Evolutionary conservation across 345 rosid genomes (phyloP).

Genomic region (Viola odorata): DNA sequence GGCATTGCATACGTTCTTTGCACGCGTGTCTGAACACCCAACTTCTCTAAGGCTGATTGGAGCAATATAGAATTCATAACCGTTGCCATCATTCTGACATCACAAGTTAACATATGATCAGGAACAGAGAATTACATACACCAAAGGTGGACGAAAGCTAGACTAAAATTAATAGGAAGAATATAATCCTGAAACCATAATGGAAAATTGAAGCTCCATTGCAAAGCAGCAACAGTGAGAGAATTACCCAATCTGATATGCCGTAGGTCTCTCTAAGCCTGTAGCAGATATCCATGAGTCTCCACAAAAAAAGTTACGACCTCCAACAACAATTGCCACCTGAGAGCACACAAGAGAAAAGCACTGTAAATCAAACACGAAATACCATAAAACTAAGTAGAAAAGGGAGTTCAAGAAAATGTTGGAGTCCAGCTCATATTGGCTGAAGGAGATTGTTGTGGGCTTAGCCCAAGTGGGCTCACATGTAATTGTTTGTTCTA

Average conservation of each 20-base stretch:
- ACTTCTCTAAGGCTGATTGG: conserved; percentile 80
- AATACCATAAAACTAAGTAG: not conserved
- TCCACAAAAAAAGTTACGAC: conserved; percentile 78
- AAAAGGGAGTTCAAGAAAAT: not conserved
- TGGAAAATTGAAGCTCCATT: not conserved
- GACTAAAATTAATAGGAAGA: not conserved
- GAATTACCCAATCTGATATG: conserved; percentile 75
- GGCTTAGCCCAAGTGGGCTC: too few species aligned
- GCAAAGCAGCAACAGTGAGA: not conserved
- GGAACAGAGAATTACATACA: conserved; percentile 2
- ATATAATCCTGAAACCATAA: too few species aligned
- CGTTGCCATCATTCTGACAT: conserved; percentile 83
- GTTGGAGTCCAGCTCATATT: too few species aligned
- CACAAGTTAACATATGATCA: conserved; percentile 6
- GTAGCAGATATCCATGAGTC: conserved; percentile 74
- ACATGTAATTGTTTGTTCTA: too few species aligned
- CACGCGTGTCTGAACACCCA: conserved; percentile 64
- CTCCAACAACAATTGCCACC: conserved; percentile 92
- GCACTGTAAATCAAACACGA: not conserved
- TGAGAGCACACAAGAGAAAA: conserved; percentile 10
- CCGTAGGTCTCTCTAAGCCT: conserved; percentile 72
- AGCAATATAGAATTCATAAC: conserved; percentile 84
- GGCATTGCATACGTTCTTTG: conserved; percentile 68
- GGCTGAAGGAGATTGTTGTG: too few species aligned
- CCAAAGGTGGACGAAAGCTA: not conserved